These are phyloP conservation scores for Candida alai DNA, from an alignment of 805 yeast genomes.

Conservation along the genomic window DNA sequence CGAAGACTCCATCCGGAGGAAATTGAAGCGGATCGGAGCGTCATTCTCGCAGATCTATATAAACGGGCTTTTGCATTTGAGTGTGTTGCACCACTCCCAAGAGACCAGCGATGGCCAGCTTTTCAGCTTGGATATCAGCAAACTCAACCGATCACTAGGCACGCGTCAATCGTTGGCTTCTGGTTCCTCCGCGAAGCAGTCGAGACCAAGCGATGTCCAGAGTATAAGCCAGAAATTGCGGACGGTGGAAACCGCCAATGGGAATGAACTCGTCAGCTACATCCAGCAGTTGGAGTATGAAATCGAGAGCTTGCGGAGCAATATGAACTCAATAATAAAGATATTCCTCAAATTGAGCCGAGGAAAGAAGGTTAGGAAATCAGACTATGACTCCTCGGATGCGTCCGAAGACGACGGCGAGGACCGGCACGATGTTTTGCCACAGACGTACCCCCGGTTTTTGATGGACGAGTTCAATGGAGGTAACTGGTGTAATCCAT, in stretches of 20 bases:
- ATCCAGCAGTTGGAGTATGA: conserved; percentile 38
- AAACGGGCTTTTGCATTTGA: conserved; percentile 59
- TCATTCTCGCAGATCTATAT: conserved; percentile 61
- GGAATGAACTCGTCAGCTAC: conserved; percentile 19
- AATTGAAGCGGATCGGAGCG: conserved; percentile 49
- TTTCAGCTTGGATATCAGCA: conserved; percentile 27
- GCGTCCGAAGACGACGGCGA: conserved; percentile 32
- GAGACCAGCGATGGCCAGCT: conserved; percentile 22
- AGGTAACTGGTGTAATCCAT: conserved; percentile 77
- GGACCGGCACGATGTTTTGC: conserved; percentile 40
- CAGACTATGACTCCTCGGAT: conserved; percentile 39
- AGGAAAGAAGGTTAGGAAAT: conserved; percentile 26
- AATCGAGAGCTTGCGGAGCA: conserved; percentile 31
- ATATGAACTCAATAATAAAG: conserved; percentile 25
- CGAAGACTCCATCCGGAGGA: conserved; percentile 44
- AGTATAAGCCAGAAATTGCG: conserved; percentile 3
- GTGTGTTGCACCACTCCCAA: conserved; percentile 33
- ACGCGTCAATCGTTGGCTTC: conserved; percentile 11
- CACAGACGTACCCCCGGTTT: conserved; percentile 69
- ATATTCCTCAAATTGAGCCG: conserved; percentile 29
- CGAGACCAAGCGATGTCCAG: too few relatives aligned
- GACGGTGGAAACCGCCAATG: not conserved
- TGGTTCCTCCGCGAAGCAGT: conserved; percentile 3
- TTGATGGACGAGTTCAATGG: conserved; percentile 65
- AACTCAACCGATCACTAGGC: conserved; percentile 20